Evolutionary conservation across 2,329 filamentous ascomycete genomes (phyloP).

Genomic region (Chaetothyriales sp.): DNA sequence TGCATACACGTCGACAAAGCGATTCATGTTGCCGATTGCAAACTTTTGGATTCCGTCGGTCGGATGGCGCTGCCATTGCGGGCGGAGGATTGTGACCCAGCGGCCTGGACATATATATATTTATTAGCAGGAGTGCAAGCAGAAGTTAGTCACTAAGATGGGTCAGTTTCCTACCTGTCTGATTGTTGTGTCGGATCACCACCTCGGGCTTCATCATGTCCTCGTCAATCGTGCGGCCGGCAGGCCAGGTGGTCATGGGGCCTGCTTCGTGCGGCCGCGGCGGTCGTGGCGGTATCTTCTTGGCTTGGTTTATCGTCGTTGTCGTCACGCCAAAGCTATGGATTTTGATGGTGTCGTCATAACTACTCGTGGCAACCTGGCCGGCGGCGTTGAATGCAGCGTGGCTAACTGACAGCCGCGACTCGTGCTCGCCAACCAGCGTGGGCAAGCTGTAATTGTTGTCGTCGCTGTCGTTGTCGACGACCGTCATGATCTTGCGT

Average conservation of each 20-base stretch:
- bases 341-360: conserved; percentile 91
- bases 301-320: conserved; percentile 3
- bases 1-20: conserved; percentile 85
- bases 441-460: conserved; percentile 40
- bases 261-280: conserved; percentile 17
- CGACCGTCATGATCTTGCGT: conserved; percentile 48
- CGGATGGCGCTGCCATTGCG: conserved; percentile 80
- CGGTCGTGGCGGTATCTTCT: neutral
- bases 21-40: conserved; percentile 92
- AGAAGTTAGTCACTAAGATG: too few species aligned
- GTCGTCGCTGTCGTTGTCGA: too few species aligned
- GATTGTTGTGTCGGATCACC: conserved; percentile 75
- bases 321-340: conserved; percentile 55
- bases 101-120: conserved; percentile 7
- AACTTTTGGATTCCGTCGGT: conserved; percentile 72
- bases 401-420: conserved; percentile 75
- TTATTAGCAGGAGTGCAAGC: neutral
- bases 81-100: conserved; percentile 43
- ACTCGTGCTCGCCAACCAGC: conserved; percentile 68
- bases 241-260: conserved; percentile 45
- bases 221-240: conserved; percentile 44
- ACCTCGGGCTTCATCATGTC: conserved; percentile 55
- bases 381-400: conserved; percentile 78
- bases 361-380: conserved; percentile 79
- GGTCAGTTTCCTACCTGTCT: conserved; percentile 55